Conservation (phyloP, 2,329 filamentous ascomycete genomes). For the Metarhizium anisopliae region DNA sequence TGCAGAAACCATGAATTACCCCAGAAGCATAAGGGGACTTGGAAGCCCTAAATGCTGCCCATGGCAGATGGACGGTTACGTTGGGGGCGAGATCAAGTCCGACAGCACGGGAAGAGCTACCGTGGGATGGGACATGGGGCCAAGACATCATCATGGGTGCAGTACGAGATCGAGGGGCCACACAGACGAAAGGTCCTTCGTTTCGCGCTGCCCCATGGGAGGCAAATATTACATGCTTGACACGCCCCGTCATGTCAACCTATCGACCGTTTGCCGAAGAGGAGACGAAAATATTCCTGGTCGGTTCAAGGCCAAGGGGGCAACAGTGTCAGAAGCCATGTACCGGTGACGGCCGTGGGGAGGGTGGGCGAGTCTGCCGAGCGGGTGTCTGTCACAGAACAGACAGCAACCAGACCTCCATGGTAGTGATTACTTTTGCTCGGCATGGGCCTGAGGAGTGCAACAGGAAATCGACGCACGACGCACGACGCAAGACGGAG, state of each 20-base stretch:
- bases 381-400: conserved; percentile 3
- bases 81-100: conserved; percentile 14
- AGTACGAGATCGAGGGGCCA: conserved; percentile 6
- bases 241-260: conserved; percentile 9
- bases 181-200: conserved; percentile 1
- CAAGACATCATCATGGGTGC: conserved; percentile 8
- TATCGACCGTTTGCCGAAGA: conserved; percentile 22
- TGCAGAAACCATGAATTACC: conserved; percentile 1
- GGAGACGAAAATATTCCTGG: neutral
- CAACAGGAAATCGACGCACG: neutral
- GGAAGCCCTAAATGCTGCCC: conserved; percentile 14
- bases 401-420: neutral
- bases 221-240: neutral
- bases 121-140: conserved; percentile 9
- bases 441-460: neutral
- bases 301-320: conserved; percentile 1
- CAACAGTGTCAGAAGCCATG: conserved; percentile 9
- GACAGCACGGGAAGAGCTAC: conserved; percentile 9
- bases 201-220: neutral
- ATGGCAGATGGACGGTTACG: conserved; percentile 13
- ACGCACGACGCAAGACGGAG: conserved; percentile 1
- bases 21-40: conserved; percentile 13
- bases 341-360: conserved; percentile 17
- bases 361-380: conserved; percentile 6
- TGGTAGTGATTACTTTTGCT: neutral